Percentiles rank a stretch among this genome's conserved stretches.
These are phyloP conservation scores for Alternaria ventricosa DNA, from an alignment of 2,329 filamentous ascomycete species.

Conservation along the genomic window DNA sequence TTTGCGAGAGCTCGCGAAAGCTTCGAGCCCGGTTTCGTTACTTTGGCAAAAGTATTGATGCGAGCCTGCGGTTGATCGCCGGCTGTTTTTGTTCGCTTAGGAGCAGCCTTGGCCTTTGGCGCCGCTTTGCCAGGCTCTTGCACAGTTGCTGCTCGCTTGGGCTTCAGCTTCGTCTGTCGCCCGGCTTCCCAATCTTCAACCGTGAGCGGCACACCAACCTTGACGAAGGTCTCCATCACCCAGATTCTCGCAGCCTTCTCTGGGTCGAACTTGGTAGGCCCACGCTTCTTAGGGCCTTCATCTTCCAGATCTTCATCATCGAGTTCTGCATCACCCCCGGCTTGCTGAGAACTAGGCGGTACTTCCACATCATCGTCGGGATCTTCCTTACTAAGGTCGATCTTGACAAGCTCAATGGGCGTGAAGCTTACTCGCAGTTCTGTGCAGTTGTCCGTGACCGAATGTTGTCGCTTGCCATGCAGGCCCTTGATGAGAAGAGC, in stretches of 20 bases:
- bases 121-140: constrained; percentile 28
- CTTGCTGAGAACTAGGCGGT: constrained; percentile 21
- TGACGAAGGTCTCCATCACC: constrained; percentile 70
- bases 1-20: constrained; percentile 28
- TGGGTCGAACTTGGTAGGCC: constrained; percentile 66
- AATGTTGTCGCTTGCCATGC: constrained; percentile 71
- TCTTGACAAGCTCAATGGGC: constrained; percentile 76
- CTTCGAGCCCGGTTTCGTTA: constrained; percentile 44
- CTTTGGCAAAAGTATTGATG: constrained; percentile 42
- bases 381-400: constrained; percentile 76
- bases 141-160: constrained; percentile 27
- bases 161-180: constrained; percentile 28
- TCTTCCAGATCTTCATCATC: constrained; percentile 48
- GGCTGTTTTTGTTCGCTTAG: constrained; percentile 30
- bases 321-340: constrained; percentile 28
- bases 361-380: constrained; percentile 69
- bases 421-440: constrained; percentile 82
- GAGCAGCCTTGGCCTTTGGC: constrained; percentile 26
- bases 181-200: constrained; percentile 69
- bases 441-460: constrained; percentile 73
- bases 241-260: constrained; percentile 69
- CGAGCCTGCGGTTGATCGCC: constrained; percentile 26
- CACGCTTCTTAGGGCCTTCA: constrained; percentile 53
- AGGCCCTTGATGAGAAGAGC: constrained; percentile 68
- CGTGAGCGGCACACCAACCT: constrained; percentile 68